Base-by-base conservation (phyloP, 176 grass and related monocot species). In the Chloris gayana region DNA sequence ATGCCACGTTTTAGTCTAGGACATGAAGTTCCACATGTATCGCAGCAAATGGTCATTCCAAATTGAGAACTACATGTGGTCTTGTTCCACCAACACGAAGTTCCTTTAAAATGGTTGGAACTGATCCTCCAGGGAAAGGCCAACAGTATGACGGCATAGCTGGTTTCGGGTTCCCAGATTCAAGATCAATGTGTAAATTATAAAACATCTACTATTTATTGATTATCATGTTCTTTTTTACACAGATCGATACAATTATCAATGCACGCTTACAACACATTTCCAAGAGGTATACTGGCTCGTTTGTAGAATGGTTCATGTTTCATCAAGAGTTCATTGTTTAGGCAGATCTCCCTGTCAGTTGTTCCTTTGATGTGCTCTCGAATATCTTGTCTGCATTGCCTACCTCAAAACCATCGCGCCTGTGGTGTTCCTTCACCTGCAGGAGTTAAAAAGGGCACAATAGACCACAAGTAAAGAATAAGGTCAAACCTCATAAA, bases 341-440 rank as follows among this genome's bases (percentile, higher is more conserved):
- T 83, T 67, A 98, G 32, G 78, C 84, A 83, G 67, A 89, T 45
- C 60, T 95, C 79, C 86, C 75, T 18, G 86, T 98, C 65, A 99
- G 70, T 56, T 95, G 96, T 82, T 95, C 96, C 69, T 89, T 95
- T 14, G 92, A 95, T n/a, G 92, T 99, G 85, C 96, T 99, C 79
- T 95, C 90, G 29, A 99, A 93, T 85, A 99, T 99, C 90, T 99
- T 99, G 82, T 99, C 92, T 46, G 92, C 96, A 49, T 99, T 99
- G 62, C 96, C 96, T 70, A 95, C 96, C 84, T 99, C 96, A 67
- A 95, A 99, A 70, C 90, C 92, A 84, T 99, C 88, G 2, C 92
- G 96, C 35, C 96, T 93, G 50, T 99, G 96, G 74, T 86, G 84
- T 89, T 98, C 92, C 44, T 93, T 78, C 47, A 93, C 79, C 92